Conservation (phyloP, 2,329 filamentous ascomycete species). For the Penicillium sp. region DNA sequence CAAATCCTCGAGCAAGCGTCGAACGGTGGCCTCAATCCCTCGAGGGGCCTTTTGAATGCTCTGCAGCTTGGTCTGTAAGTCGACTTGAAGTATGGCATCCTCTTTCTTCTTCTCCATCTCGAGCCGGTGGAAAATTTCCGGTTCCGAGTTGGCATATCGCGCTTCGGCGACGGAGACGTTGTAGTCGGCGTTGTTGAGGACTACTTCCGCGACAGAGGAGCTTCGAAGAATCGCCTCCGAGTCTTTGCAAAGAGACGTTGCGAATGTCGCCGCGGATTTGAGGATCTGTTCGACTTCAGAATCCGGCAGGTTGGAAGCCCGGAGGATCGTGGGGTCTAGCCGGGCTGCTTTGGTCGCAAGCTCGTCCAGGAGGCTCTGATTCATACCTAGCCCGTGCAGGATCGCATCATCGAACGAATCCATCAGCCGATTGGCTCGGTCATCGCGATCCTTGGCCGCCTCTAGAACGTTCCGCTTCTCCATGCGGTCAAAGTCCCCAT, state of each 20-base stretch:
- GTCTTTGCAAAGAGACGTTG: constrained; percentile 45
- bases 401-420: constrained; percentile 55
- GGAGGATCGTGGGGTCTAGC: constrained; percentile 38
- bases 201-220: constrained; percentile 53
- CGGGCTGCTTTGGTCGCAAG: constrained; percentile 48
- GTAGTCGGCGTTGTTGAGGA: constrained; percentile 56
- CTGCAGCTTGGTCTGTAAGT: constrained; percentile 45
- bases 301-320: constrained; percentile 36
- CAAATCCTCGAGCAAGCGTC: constrained; percentile 41
- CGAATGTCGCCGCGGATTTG: constrained; percentile 39
- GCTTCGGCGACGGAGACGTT: constrained; percentile 58
- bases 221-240: constrained; percentile 50
- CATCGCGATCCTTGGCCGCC: constrained; percentile 52
- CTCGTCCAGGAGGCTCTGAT: constrained; percentile 54
- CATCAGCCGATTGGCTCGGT: constrained; percentile 54
- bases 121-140: constrained; percentile 46
- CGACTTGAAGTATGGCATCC: constrained; percentile 48
- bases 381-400: constrained; percentile 52
- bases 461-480: constrained; percentile 55
- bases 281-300: constrained; percentile 43
- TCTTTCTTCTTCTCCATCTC: constrained; percentile 52
- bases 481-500: constrained; percentile 52
- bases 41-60: constrained; percentile 44
- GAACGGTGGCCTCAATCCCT: constrained; percentile 41
- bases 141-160: constrained; percentile 46